These are phyloP conservation scores for Sporothrix variecibatus DNA, from an alignment of 2,329 filamentous ascomycete species.

Conservation along the genomic window DNA sequence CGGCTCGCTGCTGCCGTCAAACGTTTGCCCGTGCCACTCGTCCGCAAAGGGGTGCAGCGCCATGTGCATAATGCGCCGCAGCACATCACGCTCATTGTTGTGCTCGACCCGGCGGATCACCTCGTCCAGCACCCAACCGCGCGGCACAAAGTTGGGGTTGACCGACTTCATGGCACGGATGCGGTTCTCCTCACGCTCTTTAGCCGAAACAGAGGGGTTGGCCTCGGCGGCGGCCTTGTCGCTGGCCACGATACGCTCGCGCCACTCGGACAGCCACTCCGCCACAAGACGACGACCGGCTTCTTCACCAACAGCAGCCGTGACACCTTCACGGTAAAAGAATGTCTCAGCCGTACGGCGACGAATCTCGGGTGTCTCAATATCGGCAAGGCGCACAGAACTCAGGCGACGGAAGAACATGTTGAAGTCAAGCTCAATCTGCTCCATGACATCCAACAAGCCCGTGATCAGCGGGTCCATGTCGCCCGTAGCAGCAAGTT, in stretches of 20 bases:
- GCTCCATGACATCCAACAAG: conserved; percentile 77
- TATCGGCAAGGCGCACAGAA: conserved; percentile 58
- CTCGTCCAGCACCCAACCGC: conserved; percentile 92
- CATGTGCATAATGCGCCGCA: conserved; percentile 80
- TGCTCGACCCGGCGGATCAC: conserved; percentile 87
- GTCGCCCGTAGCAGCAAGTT: conserved; percentile 65
- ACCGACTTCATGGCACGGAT: conserved; percentile 75
- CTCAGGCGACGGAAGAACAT: conserved; percentile 87
- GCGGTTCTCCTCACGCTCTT: conserved; percentile 42
- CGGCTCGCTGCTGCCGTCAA: conserved; percentile 45
- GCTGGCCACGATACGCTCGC: conserved; percentile 63
- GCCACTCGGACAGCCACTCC: conserved; percentile 82
- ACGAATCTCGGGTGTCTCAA: conserved; percentile 66
- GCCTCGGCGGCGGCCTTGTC: conserved; percentile 58
- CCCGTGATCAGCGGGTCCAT: conserved; percentile 82
- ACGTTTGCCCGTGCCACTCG: conserved; percentile 59
- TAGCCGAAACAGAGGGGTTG: conserved; percentile 39
- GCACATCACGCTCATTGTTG: conserved; percentile 74
- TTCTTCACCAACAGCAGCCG: conserved; percentile 56
- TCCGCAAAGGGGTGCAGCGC: conserved; percentile 83
- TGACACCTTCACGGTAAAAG: conserved; percentile 74
- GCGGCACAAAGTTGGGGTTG: conserved; percentile 91
- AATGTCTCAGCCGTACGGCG: conserved; percentile 69
- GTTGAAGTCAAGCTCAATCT: conserved; percentile 86
- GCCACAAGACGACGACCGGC: conserved; percentile 68